Evolutionary conservation across 768 basidiomycete species (phyloP).

Genomic region (Coprinopsis cinerea): DNA sequence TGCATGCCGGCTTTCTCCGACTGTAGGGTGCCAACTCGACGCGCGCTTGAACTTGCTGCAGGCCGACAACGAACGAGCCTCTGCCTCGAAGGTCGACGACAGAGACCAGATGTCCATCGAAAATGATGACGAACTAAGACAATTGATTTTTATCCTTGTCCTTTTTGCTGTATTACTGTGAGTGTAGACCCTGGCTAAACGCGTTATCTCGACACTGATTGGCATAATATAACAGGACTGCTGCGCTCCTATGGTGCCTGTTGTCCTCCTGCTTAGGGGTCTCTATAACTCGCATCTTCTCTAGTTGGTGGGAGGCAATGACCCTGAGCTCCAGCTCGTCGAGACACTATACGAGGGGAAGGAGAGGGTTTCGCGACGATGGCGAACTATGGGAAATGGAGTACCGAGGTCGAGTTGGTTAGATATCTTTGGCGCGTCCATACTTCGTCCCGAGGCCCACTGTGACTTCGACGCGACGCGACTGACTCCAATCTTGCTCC

Average conservation of each 20-base stretch:
- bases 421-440: not conserved
- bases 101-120: too few species aligned
- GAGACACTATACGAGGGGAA: conserved; percentile 22
- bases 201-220: not conserved
- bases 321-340: conserved; percentile 34
- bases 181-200: conserved; percentile 13
- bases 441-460: too few species aligned
- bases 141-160: conserved; percentile 13
- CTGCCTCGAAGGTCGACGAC: too few species aligned
- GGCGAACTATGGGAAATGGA: conserved; percentile 60
- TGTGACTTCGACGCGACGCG: too few species aligned
- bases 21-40: too few species aligned
- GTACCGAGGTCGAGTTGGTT: conserved; percentile 19
- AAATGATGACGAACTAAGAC: conserved; percentile 20
- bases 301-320: conserved; percentile 42
- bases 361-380: conserved; percentile 33
- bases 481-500: not conserved
- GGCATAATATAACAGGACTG: conserved; percentile 18
- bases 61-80: too few species aligned
- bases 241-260: conserved; percentile 57
- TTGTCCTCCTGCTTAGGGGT: conserved; percentile 63
- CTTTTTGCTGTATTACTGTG: conserved; percentile 47
- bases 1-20: too few species aligned
- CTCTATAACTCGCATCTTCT: conserved; percentile 37
- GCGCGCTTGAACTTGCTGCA: not conserved